These are phyloP conservation scores for Tetracentron sinense DNA, from an alignment of 164 flowering plant species.

Conservation along the genomic window DNA sequence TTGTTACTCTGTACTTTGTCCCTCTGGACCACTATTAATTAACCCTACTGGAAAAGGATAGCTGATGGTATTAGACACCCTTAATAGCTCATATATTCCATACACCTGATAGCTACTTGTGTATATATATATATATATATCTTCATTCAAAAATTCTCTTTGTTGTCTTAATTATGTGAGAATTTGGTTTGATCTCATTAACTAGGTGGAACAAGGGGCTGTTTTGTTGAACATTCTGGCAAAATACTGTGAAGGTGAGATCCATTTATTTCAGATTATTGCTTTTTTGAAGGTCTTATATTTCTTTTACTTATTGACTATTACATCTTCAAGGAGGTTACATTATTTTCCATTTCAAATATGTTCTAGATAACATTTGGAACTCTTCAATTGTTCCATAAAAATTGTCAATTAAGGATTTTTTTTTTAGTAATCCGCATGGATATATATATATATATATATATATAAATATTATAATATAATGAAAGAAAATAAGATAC, in stretches of 20 bases:
- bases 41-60: neutral
- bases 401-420: too few species aligned
- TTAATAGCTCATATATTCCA: neutral
- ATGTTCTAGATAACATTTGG: too few species aligned
- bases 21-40: neutral
- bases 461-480: too few species aligned
- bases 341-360: neutral
- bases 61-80: neutral
- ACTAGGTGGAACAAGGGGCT: conserved; percentile 34
- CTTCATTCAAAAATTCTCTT: neutral
- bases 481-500: too few species aligned
- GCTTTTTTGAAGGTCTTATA: neutral
- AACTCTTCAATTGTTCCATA: neutral
- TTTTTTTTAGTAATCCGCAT: too few species aligned
- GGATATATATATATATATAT: too few species aligned
- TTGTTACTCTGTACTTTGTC: neutral
- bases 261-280: neutral
- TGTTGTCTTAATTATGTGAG: neutral
- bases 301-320: neutral
- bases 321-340: neutral
- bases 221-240: conserved; percentile 33
- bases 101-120: neutral
- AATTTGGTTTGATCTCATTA: neutral
- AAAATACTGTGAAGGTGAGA: conserved; percentile 39
- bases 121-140: too few species aligned